These are phyloP conservation scores for Starmerella floricola DNA, from an alignment of 805 yeast species.

Conservation along the genomic window DNA sequence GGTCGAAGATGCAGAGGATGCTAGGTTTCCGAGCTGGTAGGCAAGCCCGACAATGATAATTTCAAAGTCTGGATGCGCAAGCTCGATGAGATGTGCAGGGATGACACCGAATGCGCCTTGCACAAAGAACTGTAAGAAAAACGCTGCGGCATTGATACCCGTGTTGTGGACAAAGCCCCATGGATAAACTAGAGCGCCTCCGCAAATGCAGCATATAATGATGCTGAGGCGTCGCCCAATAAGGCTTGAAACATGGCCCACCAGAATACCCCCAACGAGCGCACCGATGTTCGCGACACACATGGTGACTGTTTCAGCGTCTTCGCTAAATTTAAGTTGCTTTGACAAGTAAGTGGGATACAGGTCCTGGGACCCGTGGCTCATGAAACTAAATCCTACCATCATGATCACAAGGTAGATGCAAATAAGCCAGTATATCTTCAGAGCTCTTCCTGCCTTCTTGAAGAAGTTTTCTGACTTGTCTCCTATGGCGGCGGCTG, in stretches of 20 bases:
- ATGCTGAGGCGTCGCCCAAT: constrained; percentile 52
- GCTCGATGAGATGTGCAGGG: too few species aligned
- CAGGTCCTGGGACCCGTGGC: constrained; percentile 67
- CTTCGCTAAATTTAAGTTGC: constrained; percentile 37
- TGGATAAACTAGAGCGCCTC: constrained; percentile 55
- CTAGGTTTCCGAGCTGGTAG: too few species aligned
- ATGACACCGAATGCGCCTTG: too few species aligned
- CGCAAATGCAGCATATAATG: constrained; percentile 32
- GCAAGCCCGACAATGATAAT: too few species aligned
- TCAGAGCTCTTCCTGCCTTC: constrained; percentile 32
- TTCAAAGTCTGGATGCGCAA: too few species aligned
- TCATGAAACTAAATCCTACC: constrained; percentile 59
- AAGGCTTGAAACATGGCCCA: constrained; percentile 46
- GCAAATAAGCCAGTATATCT: constrained; percentile 48
- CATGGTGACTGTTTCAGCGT: constrained; percentile 48
- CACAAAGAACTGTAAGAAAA: too few species aligned
- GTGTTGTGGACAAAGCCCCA: too few species aligned
- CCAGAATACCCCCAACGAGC: constrained; percentile 47
- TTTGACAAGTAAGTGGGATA: constrained; percentile 50
- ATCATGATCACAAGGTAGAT: constrained; percentile 47
- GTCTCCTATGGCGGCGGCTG: constrained; percentile 16
- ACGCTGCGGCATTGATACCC: too few species aligned
- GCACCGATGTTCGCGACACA: constrained; percentile 58
- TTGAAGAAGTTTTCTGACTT: constrained; percentile 14
- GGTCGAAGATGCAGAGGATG: too few species aligned